These are phyloP conservation scores for Jackrogersella multiformis DNA, from an alignment of 495 filamentous ascomycete species.

Conservation along the genomic window DNA sequence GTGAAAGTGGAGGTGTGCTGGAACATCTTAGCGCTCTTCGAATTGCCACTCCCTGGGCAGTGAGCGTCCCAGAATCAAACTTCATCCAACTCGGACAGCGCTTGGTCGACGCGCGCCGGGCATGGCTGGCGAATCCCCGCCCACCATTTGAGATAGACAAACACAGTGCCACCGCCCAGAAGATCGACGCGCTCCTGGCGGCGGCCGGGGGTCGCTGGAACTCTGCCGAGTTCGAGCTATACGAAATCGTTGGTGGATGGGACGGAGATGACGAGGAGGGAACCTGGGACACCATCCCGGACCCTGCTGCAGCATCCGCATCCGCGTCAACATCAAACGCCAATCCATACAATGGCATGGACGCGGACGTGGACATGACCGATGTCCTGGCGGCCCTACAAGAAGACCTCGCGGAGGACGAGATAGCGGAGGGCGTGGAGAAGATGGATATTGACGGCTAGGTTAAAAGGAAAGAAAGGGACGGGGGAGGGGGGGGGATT, in stretches of 20 bases:
- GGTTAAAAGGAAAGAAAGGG: no score
- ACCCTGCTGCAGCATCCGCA: no score
- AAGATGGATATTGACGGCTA: no score
- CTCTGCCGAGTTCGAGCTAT: not conserved
- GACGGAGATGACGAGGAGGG: no score
- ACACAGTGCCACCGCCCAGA: constrained; percentile 3
- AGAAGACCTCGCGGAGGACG: no score
- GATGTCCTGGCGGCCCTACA: no score
- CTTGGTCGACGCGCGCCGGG: constrained; percentile 3
- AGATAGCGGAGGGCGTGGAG: no score
- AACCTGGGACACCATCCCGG: no score
- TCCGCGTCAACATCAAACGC: no score
- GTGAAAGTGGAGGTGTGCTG: not conserved
- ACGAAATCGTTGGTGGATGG: not conserved
- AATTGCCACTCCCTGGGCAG: not conserved
- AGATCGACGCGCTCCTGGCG: constrained; percentile 9
- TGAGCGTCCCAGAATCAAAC: not conserved
- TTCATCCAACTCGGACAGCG: not conserved
- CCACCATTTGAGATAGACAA: not conserved
- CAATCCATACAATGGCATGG: no score
- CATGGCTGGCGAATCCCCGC: constrained; percentile 6
- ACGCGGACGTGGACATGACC: no score
- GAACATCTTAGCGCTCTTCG: not conserved
- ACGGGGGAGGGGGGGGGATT: no score
- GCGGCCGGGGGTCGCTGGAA: not conserved